Evolutionary conservation across 2,329 filamentous ascomycete species (phyloP).

Genomic region (Sarocladiaceae sp.): DNA sequence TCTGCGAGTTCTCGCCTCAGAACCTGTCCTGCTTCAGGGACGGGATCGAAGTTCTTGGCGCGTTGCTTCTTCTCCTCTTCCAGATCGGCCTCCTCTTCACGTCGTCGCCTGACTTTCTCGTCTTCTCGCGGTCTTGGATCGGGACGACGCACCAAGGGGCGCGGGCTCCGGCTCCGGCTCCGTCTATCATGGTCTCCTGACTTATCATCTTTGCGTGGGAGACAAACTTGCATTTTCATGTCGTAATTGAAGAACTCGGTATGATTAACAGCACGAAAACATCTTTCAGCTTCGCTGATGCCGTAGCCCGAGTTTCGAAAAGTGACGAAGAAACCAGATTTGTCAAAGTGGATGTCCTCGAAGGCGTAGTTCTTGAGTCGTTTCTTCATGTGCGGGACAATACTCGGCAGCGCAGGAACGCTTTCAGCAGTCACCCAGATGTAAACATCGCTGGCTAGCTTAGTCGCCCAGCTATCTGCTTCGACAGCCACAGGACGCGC

Average conservation of each 20-base stretch:
- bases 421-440: conserved; percentile 83
- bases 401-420: conserved; percentile 80
- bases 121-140: conserved; percentile 20
- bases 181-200: conserved; percentile 17
- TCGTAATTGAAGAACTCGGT: conserved; percentile 83
- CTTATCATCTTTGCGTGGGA: conserved; percentile 21
- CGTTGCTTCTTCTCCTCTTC: conserved; percentile 87
- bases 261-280: conserved; percentile 71
- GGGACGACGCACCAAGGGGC: conserved; percentile 12
- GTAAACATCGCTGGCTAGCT: conserved; percentile 75
- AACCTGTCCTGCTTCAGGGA: conserved; percentile 71
- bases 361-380: conserved; percentile 77
- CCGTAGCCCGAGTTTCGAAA: conserved; percentile 75
- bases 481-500: conserved; percentile 48
- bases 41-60: conserved; percentile 86
- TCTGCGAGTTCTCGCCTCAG: conserved; percentile 76
- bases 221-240: conserved; percentile 79
- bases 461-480: conserved; percentile 56
- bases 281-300: conserved; percentile 73
- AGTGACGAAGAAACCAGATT: conserved; percentile 83
- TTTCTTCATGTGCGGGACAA: conserved; percentile 84
- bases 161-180: conserved; percentile 26
- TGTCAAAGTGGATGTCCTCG: conserved; percentile 76
- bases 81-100: conserved; percentile 73
- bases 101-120: conserved; percentile 57